Percentiles rank a stretch among this genome's conserved stretches.
These are phyloP conservation scores for Eimeria mitis DNA, from an alignment of 169 alveolate genomes.

Conservation along the genomic window DNA sequence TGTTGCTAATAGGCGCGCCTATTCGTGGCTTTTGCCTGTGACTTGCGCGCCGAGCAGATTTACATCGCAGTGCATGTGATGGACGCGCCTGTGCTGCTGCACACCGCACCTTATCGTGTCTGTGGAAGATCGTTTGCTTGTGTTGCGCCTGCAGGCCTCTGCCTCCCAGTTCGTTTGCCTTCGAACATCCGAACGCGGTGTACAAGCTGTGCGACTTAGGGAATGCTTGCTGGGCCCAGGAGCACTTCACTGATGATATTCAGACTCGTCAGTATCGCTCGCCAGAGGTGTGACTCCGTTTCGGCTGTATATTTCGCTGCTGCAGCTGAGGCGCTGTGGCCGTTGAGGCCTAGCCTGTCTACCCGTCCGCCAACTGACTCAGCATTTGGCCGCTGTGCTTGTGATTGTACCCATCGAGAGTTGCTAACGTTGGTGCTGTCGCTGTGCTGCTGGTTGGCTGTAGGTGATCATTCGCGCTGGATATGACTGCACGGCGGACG, in stretches of 20 bases:
- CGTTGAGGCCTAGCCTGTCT: background rate
- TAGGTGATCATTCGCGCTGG: constrained; percentile 95
- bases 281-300: constrained; percentile 95
- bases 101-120: background rate
- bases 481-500: constrained; percentile 97
- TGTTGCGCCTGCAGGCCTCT: constrained; percentile 55
- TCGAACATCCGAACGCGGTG: constrained; percentile 88
- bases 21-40: background rate
- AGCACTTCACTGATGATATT: constrained; percentile 97
- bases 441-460: background rate
- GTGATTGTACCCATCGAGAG: no score
- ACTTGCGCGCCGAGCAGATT: background rate
- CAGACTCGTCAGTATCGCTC: constrained; percentile 99
- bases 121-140: background rate
- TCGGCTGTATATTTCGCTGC: background rate
- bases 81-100: background rate
- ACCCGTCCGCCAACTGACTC: constrained; percentile 22
- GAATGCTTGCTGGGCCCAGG: constrained; percentile 99
- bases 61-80: background rate
- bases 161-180: constrained; percentile 81
- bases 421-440: constrained; percentile 1
- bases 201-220: constrained; percentile 98
- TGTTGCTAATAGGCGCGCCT: background rate
- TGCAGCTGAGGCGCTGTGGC: background rate
- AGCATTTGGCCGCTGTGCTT: background rate